Percentiles rank a stretch among this genome's conserved stretches.
These are phyloP conservation scores for Kodamaea ohmeri DNA, from an alignment of 1,139 yeast species.

Conservation along the genomic window DNA sequence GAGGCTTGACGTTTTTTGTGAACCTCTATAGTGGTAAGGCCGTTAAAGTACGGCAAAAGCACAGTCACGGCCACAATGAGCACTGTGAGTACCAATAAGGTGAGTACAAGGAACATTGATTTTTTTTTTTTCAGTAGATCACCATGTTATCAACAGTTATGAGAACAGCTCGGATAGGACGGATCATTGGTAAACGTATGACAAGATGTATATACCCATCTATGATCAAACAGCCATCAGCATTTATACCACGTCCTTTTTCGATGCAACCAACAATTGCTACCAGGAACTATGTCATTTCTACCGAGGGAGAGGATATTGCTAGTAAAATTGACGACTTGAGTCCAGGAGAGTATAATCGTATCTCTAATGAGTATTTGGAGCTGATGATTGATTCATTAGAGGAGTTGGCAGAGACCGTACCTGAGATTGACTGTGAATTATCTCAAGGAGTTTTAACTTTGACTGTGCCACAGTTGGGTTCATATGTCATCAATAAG, in stretches of 20 bases:
- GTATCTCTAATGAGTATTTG: constrained; percentile 57
- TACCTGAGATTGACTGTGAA: constrained; percentile 72
- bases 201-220: neutral
- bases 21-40: constrained; percentile 33
- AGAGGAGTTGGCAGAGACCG: constrained; percentile 59
- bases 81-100: constrained; percentile 23
- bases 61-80: constrained; percentile 31
- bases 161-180: constrained; percentile 1
- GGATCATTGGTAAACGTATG: neutral
- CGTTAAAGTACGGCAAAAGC: constrained; percentile 39
- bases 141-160: constrained; percentile 1
- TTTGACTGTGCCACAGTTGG: constrained; percentile 60
- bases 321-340: constrained; percentile 50
- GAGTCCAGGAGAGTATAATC: constrained; percentile 52
- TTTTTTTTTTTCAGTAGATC: constrained; percentile 3
- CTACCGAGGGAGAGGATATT: constrained; percentile 52
- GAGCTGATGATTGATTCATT: constrained; percentile 62
- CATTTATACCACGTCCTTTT: neutral
- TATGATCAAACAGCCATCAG: neutral
- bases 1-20: constrained; percentile 17
- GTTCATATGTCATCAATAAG: constrained; percentile 84
- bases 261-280: neutral
- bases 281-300: constrained; percentile 17
- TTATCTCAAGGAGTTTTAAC: constrained; percentile 81
- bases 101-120: constrained; percentile 28